Conservation (phyloP, 257 asterid species). For the Rubia yunnanensis region DNA sequence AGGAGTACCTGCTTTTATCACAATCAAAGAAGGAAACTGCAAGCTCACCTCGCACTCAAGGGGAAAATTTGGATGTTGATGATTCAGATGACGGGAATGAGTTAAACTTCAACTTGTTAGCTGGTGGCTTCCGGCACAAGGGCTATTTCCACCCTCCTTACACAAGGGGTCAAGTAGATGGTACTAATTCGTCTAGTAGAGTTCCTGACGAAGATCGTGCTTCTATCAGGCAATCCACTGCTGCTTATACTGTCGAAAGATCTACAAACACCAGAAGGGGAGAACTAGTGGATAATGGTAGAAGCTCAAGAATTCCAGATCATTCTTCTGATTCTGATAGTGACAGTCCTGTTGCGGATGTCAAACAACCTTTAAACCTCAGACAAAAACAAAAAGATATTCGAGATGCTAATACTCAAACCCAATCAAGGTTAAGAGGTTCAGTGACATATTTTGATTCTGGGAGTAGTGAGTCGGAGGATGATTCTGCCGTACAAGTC, state of each 20-base stretch:
- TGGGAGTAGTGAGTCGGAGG: slow-evolving; percentile 50
- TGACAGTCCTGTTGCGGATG: slow-evolving; percentile 49
- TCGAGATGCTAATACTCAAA: slow-evolving; percentile 13
- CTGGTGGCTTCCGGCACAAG: slow-evolving; percentile 87
- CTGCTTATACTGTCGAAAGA: slow-evolving; percentile 20
- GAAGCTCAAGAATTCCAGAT: slow-evolving; percentile 26
- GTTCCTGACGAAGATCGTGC: slow-evolving; percentile 21
- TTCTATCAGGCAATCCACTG: slow-evolving; percentile 17
- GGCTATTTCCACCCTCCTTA: slow-evolving; percentile 42
- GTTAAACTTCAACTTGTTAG: slow-evolving; percentile 58
- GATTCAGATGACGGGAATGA: slow-evolving; percentile 26
- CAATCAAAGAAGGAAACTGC: slow-evolving; percentile 4
- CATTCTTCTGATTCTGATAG: slow-evolving; percentile 29
- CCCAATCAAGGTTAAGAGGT: slow-evolving; percentile 27
- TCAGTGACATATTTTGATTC: slow-evolving; percentile 33
- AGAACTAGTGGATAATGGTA: slow-evolving; percentile 15
- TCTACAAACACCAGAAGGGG: slow-evolving; percentile 15
- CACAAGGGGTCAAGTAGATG: slow-evolving; percentile 32
- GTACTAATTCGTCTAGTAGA: slow-evolving; percentile 23
- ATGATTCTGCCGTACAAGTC: slow-evolving; percentile 34
- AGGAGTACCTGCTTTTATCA: background rate
- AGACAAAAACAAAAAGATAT: slow-evolving; percentile 15
- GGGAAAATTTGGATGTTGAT: slow-evolving; percentile 15
- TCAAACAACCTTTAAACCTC: slow-evolving; percentile 13
- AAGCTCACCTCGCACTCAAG: slow-evolving; percentile 6